Evolutionary conservation across 768 basidiomycete species (phyloP), one percentile per base, ranked within the genome.

Genomic region (Tubosaeta sp.): DNA sequence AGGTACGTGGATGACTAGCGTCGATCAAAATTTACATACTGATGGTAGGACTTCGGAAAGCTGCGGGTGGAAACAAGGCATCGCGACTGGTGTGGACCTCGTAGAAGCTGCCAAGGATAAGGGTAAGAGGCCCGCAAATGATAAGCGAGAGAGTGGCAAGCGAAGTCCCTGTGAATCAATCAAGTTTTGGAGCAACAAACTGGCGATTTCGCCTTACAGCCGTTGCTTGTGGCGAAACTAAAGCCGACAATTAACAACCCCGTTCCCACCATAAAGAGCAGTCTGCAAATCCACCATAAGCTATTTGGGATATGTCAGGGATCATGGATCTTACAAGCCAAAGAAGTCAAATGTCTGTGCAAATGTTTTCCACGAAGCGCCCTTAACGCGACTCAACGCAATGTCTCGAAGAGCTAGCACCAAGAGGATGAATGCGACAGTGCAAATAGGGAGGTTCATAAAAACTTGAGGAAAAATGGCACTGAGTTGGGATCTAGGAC

Each of bases 371-470:
- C 85, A 88, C 9, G 86, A 83, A 39, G 79, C 72, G 49, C 76
- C 71, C 25, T 70, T 64, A 14, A 79, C 57, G 41, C 68, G 69
- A 17, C 74, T 71, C 19, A 87, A 66, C 32, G 72, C 62, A 33
- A 89, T 77, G 33, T 68, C 70, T 55, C 80, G 81, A 46, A 92
- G 77, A n/a, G 87, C 84, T 29, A 79, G 45, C 17, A 67, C 64
- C 19, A 91, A 72, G 9, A 89, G 75, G 10, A 80, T 52, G 53
- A 78, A 76, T 19, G 86, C 84, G 25, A 82, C 56, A 26, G 80
- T 63, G 65, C 85, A 88, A 50, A 92, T 72, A 17, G 90, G 90
- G 43, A 92, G 74, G 70, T 92, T 93, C 66, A 93, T 76, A 65
- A 83, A 91, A 67, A 93, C 90, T 92, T 67, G 42, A 34, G 13